Base-by-base conservation (phyloP, 208 protist genomes). In the Leishmania guyanensis region DNA sequence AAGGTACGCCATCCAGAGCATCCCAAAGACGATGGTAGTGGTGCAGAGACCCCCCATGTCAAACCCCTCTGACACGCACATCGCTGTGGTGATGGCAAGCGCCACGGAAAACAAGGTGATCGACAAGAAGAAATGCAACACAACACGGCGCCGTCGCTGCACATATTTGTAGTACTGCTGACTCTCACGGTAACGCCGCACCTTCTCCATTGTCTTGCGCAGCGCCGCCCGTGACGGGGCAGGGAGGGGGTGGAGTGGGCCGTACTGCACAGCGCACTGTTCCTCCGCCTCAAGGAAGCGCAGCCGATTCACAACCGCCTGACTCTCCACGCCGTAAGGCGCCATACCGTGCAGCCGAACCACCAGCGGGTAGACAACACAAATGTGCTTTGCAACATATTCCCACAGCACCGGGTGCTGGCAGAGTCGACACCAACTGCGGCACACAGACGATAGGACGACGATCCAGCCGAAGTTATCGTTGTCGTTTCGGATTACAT, bases 291-390 rank as follows among this genome's bases (percentile, higher is more conserved):
- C 89, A 2, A 93, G 82, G 33, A 84, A 77, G 3, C 88, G 88
- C 85, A 94, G 89, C 43, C 76, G 78, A 60, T 88, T 89, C 33
- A 95, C 77, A 0, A 92, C 60, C 69, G 85, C 80, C 70, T 89
- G 77, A 73, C 90, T 89, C 36, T 70, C 85, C 16, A 84, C 68
- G 75, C 91, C 84, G 77, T 89, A 85, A 26, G 92, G 89, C 1
- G 84, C 87, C 39, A 68, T 82, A 10, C 80, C 66, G 74, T 85
- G 69, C 46, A 95, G 77, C 1, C 86, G 87, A 66, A 85, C 80
- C 53, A 96, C 86, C 0, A 96, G 86, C n/a, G 93, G 93, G 77
- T 95, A 95, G 17, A 87, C 90, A 6, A 95, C 91, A 84, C 94
- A 95, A 50, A 86, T 85, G 51, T 84, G 88, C 76, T 94, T 93